A percentile compares a stretch with the other conserved stretches of the same genome.
These are phyloP conservation scores for Copromyces sp. DNA, from an alignment of 495 filamentous ascomycete genomes.

Conservation along the genomic window DNA sequence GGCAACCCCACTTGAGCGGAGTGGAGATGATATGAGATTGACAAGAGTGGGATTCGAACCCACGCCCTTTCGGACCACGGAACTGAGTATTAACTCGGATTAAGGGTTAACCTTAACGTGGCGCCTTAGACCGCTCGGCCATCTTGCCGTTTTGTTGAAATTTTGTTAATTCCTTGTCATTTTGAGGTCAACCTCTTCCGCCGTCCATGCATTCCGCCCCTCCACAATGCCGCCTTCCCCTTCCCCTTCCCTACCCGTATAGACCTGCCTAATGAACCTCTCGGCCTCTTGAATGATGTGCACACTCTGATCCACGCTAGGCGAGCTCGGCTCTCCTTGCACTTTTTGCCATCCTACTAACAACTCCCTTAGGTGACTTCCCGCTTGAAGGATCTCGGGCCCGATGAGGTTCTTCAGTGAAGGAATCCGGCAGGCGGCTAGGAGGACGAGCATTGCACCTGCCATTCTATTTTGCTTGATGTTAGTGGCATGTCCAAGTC, in stretches of 20 bases:
- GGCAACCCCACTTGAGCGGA: background rate
- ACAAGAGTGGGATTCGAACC: slow-evolving; percentile 29
- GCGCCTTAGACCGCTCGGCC: background rate
- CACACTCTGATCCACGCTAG: slow-evolving; percentile 26
- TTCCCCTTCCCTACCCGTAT: background rate
- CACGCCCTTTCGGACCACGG: slow-evolving; percentile 26
- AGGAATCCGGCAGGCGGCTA: slow-evolving; percentile 17
- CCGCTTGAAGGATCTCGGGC: slow-evolving; percentile 17
- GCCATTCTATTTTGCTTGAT: slow-evolving; percentile 17
- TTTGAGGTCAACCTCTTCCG: background rate
- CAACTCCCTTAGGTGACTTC: slow-evolving; percentile 17
- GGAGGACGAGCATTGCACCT: slow-evolving; percentile 23
- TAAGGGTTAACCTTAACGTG: background rate
- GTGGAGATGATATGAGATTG: background rate
- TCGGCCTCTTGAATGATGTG: slow-evolving; percentile 23
- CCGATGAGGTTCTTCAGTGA: slow-evolving; percentile 13
- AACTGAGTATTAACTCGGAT: background rate
- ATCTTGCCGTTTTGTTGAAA: background rate
- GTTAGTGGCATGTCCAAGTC: background rate
- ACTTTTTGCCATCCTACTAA: slow-evolving; percentile 19
- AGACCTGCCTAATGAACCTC: slow-evolving; percentile 17
- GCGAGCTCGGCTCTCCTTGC: slow-evolving; percentile 18
- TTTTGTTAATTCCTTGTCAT: background rate
- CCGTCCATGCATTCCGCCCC: background rate
- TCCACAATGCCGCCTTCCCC: background rate